Percentiles rank a stretch among this genome's conserved stretches.
phyloP scores from a whole-genome alignment of 1,139 yeast genomes.

The Debaryomyces psychrophilus region DNA sequence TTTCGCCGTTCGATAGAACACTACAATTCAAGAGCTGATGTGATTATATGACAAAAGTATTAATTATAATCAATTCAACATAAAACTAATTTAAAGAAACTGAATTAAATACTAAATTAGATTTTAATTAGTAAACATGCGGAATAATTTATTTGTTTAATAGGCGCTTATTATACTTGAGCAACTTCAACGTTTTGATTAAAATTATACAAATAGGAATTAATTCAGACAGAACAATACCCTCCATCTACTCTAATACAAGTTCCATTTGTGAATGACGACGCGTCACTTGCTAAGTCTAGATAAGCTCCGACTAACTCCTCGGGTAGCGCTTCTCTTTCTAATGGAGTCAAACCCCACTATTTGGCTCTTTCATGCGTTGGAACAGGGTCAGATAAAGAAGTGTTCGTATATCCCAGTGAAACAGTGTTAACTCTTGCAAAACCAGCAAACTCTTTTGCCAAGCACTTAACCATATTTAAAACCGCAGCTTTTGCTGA shows the following conservation, averaged over 20 bases:
- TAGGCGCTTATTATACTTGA: too few species aligned
- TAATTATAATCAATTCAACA: too few species aligned
- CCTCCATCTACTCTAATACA: constrained; percentile 89
- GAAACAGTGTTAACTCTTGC: constrained; percentile 78
- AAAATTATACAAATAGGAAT: too few species aligned
- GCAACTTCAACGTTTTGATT: too few species aligned
- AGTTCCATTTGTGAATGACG: constrained; percentile 81
- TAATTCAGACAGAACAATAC: constrained; percentile 30
- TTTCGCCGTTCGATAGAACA: too few species aligned
- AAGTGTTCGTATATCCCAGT: constrained; percentile 75
- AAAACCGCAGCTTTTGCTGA: constrained; percentile 86
- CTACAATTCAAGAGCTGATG: too few species aligned
- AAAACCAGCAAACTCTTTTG: constrained; percentile 85
- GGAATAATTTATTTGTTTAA: too few species aligned
- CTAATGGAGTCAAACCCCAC: constrained; percentile 66
- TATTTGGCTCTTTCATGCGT: constrained; percentile 36
- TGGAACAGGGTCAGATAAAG: constrained; percentile 53
- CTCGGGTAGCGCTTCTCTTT: constrained; percentile 76
- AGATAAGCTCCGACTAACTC: constrained; percentile 85
- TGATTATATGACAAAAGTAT: too few species aligned
- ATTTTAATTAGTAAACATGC: too few species aligned
- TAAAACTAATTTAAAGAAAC: too few species aligned
- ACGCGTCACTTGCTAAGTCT: constrained; percentile 79
- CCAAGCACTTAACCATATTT: constrained; percentile 75
- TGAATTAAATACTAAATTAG: too few species aligned